phyloP scores from a whole-genome alignment of 257 asterid species.

The Orobanche coerulescens region DNA sequence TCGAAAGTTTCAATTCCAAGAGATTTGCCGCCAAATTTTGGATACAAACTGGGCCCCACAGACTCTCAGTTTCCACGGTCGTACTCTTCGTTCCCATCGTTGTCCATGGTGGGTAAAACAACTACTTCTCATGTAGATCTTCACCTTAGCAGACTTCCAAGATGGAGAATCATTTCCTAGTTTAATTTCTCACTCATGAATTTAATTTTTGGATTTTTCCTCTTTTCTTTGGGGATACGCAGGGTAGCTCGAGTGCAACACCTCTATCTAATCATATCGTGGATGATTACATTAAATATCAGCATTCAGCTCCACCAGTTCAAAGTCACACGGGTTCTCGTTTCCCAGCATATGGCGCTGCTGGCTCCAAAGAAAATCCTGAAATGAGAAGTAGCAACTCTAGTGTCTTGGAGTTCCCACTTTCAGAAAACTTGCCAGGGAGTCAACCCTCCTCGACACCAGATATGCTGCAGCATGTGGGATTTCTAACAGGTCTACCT shows the following conservation, averaged over 20 bases:
- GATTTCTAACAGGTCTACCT: constrained; percentile 24
- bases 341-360: constrained; percentile 22
- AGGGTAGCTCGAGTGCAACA: constrained; percentile 36
- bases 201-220: not conserved
- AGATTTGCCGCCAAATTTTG: constrained; percentile 30
- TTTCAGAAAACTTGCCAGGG: constrained; percentile 19
- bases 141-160: constrained; percentile 11
- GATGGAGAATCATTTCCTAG: not conserved
- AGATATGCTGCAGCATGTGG: not conserved
- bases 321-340: constrained; percentile 13
- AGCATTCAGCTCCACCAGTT: constrained; percentile 21
- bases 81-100: constrained; percentile 31
- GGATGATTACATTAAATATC: constrained; percentile 30
- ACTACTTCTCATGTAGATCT: constrained; percentile 9
- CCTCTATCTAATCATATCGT: constrained; percentile 26
- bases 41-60: constrained; percentile 31
- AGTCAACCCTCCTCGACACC: not conserved
- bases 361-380: constrained; percentile 21
- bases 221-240: constrained; percentile 18
- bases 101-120: constrained; percentile 33
- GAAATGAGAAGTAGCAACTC: constrained; percentile 6
- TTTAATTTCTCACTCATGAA: not conserved
- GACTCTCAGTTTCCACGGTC: constrained; percentile 33
- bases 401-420: constrained; percentile 12
- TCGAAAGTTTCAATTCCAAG: constrained; percentile 23